A percentile compares a stretch with the other conserved stretches of the same genome.
These are phyloP conservation scores for Dactylellina parvicollis DNA, from an alignment of 2,329 filamentous ascomycete genomes.

Conservation along the genomic window DNA sequence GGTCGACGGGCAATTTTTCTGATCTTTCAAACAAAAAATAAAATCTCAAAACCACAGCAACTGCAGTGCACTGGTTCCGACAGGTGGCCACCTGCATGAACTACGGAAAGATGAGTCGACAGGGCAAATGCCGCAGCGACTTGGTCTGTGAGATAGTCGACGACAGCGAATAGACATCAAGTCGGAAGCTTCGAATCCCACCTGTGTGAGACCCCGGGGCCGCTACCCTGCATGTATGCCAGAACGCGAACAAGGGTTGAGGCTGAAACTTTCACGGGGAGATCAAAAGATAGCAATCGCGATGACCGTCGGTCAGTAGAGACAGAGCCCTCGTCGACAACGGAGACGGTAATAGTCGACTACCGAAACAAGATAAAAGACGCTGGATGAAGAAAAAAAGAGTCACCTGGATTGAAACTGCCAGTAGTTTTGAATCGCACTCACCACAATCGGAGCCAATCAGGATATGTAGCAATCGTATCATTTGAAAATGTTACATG, in stretches of 20 bases:
- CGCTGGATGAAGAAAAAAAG: neutral
- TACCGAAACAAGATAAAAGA: neutral
- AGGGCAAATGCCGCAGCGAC: neutral
- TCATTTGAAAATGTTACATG: neutral
- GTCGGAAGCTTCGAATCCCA: neutral
- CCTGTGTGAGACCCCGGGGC: neutral
- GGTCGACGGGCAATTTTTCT: neutral
- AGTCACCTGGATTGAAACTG: neutral
- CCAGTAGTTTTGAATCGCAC: no score
- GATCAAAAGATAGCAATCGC: conserved; percentile 21
- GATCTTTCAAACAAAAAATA: no score
- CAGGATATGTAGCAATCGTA: neutral
- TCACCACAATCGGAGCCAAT: neutral
- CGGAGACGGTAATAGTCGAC: neutral
- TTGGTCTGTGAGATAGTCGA: neutral
- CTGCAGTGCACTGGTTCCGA: neutral
- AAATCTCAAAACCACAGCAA: neutral
- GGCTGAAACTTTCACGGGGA: conserved; percentile 22
- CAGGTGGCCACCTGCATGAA: neutral
- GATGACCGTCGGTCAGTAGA: neutral
- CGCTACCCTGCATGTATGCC: conserved; percentile 19
- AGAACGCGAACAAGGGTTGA: conserved; percentile 30
- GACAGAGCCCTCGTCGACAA: neutral
- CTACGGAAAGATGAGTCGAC: neutral
- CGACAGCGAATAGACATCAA: conserved; percentile 24